phyloP scores from a whole-genome alignment of 768 basidiomycete genomes.

The Trametes sanguinea region DNA sequence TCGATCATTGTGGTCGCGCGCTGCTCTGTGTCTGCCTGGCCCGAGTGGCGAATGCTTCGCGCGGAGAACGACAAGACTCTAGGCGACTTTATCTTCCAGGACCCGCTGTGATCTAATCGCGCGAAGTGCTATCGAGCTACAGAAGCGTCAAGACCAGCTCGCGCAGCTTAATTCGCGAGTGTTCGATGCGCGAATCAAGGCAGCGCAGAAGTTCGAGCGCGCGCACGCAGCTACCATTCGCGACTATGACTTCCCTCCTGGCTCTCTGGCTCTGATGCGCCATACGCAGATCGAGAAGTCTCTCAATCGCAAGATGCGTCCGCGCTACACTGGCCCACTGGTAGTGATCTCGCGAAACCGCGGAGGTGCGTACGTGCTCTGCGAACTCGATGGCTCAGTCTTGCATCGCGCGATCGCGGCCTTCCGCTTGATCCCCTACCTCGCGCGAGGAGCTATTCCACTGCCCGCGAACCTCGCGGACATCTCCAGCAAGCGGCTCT shows the following conservation, averaged over 20 bases:
- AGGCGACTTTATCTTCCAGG: conserved; percentile 37
- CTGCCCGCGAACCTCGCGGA: neutral
- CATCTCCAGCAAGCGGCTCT: neutral
- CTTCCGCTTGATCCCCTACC: too few species aligned
- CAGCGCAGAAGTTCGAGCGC: too few species aligned
- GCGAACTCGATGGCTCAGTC: conserved; percentile 27
- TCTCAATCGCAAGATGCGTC: conserved; percentile 27
- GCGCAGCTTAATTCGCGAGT: too few species aligned
- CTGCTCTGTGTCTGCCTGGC: conserved; percentile 36
- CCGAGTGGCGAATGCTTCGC: conserved; percentile 34
- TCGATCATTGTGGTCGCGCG: conserved; percentile 38
- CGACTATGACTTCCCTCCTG: conserved; percentile 29
- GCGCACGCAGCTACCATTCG: conserved; percentile 12
- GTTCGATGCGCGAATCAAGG: too few species aligned
- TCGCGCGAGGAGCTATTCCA: neutral
- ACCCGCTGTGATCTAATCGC: conserved; percentile 30
- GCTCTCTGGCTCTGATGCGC: conserved; percentile 28
- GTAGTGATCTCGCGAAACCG: conserved; percentile 21
- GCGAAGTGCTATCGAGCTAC: too few species aligned
- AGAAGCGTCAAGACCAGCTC: too few species aligned
- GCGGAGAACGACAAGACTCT: conserved; percentile 33
- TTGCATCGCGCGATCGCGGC: conserved; percentile 15
- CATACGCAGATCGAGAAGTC: conserved; percentile 29
- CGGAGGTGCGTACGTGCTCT: conserved; percentile 23
- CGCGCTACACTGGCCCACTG: conserved; percentile 26